Conservation (phyloP, 2,329 filamentous ascomycete genomes). For the Cadophora luteo-olivacea region DNA sequence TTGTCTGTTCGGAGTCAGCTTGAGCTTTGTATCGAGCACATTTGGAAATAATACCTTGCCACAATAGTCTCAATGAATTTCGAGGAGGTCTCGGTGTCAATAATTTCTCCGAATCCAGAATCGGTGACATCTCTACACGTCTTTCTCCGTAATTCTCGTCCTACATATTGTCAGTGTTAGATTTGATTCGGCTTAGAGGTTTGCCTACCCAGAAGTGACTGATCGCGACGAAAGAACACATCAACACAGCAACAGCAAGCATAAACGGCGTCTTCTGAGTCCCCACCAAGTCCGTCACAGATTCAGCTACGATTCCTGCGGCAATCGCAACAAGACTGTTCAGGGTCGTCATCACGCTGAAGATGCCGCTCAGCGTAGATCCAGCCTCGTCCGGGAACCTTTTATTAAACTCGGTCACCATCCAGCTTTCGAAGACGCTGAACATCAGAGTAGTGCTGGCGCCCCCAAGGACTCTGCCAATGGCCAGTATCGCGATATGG, state of each 20-base stretch:
- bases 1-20: conserved; percentile 45
- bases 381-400: conserved; percentile 49
- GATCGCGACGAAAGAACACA: conserved; percentile 52
- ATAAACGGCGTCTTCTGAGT: conserved; percentile 60
- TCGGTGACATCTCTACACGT: conserved; percentile 6
- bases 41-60: not conserved
- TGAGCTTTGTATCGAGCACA: not conserved
- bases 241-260: conserved; percentile 49
- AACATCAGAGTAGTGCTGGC: conserved; percentile 62
- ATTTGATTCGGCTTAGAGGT: conserved; percentile 27
- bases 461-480: conserved; percentile 60
- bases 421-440: conserved; percentile 66
- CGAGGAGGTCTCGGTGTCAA: not conserved
- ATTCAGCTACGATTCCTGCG: conserved; percentile 57
- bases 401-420: conserved; percentile 61
- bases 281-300: conserved; percentile 52
- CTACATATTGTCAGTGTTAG: conserved; percentile 27
- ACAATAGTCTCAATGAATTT: not conserved
- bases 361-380: conserved; percentile 55
- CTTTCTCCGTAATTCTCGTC: conserved; percentile 56
- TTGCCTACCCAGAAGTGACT: conserved; percentile 53
- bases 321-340: conserved; percentile 61
- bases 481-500: conserved; percentile 52
- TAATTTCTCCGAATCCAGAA: not conserved
- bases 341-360: conserved; percentile 56